Evolutionary conservation across 106 monocot species (phyloP), one percentile per base, ranked within the genome.

Genomic region (Narthecium ossifragum): DNA sequence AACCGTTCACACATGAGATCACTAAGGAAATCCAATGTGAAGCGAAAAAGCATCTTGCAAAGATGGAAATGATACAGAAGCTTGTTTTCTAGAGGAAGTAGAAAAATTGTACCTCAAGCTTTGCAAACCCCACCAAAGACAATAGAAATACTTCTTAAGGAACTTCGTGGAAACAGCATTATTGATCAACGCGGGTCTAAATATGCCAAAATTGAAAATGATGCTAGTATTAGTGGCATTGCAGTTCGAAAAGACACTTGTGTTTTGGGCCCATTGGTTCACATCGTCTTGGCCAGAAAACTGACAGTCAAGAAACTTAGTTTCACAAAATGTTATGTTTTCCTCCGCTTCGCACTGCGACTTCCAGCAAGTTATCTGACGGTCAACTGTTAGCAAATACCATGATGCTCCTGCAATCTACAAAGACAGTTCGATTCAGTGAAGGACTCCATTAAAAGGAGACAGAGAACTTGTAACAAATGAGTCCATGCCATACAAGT

Each of bases 71-170:
- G n/a, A n/a, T n/a, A n/a, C n/a, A n/a, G n/a, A n/a, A n/a, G n/a
- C n/a, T n/a, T n/a, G n/a, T n/a, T n/a, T n/a, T n/a, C n/a, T n/a
- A n/a, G n/a, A n/a, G n/a, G n/a, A n/a, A n/a, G n/a, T n/a, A n/a
- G n/a, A n/a, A n/a, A n/a, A 20, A 64, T 21, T 41, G 62, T 81
- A 96, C 94, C 94, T 89, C 39, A 93, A 57, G 62, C 80, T 82
- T 60, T 89, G 93, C 63, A 93, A 70, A 33, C 93, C 93, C 93
- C 93, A 93, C 93, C 93, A 93, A 55, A 93, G 77, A 21, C 82
- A 85, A 74, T 75, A 93, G 31, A 93, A 80, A 49, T 83, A 93
- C 50, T 85, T 88, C 41, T 39, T 66, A 21, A 82, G 31, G 46
- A 93, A 93, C 18, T 31, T 38, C 12, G 77, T 24, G 18, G 82